Percentiles rank a stretch among this genome's conserved stretches.
These are phyloP conservation scores for Cryptococcus sp. DNA, from an alignment of 1,284 basidiomycete species.

Conservation along the genomic window DNA sequence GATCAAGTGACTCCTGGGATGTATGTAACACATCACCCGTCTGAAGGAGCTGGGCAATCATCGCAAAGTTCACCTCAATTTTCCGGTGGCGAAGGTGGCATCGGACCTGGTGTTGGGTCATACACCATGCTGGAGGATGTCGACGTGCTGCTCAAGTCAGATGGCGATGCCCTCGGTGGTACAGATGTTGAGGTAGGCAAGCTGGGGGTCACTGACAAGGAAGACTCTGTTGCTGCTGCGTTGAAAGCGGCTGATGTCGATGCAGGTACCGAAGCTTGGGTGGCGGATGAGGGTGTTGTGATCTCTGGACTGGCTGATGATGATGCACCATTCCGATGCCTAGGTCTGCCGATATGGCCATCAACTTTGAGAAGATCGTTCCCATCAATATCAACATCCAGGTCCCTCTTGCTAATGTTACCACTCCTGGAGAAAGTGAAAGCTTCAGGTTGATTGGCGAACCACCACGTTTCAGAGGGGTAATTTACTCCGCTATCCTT, in stretches of 20 bases:
- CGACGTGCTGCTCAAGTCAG: background rate
- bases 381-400: background rate
- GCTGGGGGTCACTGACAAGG: background rate
- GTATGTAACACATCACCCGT: no score
- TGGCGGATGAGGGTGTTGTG: no score
- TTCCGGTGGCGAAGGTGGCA: background rate
- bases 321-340: no score
- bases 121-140: background rate
- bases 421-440: background rate
- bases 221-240: no score
- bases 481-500: no score
- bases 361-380: background rate
- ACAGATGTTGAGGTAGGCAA: background rate
- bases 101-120: background rate
- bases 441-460: conserved; percentile 53
- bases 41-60: no score
- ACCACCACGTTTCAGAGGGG: conserved; percentile 25
- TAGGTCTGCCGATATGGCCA: background rate
- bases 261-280: no score
- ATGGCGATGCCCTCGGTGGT: background rate
- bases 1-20: no score
- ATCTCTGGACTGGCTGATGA: no score
- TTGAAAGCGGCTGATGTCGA: no score
- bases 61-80: background rate
- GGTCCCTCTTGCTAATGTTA: background rate